Evolutionary conservation across 2,329 filamentous ascomycete genomes (phyloP), one percentile per base, ranked within the genome.

Genomic region (Onygenales sp.): DNA sequence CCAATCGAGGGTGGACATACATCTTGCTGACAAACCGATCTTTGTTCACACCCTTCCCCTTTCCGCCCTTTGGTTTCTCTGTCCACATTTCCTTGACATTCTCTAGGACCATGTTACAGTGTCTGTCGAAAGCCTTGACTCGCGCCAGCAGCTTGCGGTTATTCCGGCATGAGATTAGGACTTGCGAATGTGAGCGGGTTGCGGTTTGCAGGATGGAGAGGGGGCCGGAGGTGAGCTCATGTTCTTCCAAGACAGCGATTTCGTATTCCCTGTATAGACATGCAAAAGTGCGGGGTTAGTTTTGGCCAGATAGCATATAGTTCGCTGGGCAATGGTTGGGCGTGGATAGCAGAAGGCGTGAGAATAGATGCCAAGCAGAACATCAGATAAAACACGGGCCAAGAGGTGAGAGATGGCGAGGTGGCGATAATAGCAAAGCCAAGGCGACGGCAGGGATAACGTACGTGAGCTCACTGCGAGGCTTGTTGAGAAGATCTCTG

Each of bases 41-140:
- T 82, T 97, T 96, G 77, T 98, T 98, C 58, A 97, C 89, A 53
- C 91, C 91, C 75, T 90, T 91, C 78, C 92, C 93, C 60, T 92
- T 92, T 60, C 85, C 86, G 21, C 87, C 84, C 66, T 88, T 79
- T 48, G 92, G 90, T 53, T 87, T 93, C 76, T 98, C 93, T 8
- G 91, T 96, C 93, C 93, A 98, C 92, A 98, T 97, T 76, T 98
- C 93, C 79, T 94, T 94, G 43, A 94, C 90, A 63, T 95, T 95
- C 78, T 95, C 90, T 47, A 96, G 78, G 3, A 95, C 88, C 93
- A 98, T 97, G 76, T 98, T 98, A 82, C 91, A 97, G 75, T 98
- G 93, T 57, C 93, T 82, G 74, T 98, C 93, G 70, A 98, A 98
- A 6, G 93, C 93, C 79, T 98, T 98, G 67, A 98, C 92, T 59